phyloP scores from a whole-genome alignment of 1,139 yeast genomes.

The Yamadazyma triangularis region DNA sequence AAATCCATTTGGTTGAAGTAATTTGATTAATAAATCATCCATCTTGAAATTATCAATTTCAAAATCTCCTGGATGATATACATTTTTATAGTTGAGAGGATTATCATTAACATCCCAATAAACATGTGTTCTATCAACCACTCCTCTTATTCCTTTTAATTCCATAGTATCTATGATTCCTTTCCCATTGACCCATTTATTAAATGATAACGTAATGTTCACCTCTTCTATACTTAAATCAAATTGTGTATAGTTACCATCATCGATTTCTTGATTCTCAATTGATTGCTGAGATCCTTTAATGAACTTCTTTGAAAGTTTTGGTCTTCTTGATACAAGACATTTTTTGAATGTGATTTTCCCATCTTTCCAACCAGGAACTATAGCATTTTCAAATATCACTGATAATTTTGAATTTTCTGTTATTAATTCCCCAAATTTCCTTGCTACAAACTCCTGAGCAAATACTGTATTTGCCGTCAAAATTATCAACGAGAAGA shows the following conservation, averaged over 20 bases:
- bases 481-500: constrained; percentile 72
- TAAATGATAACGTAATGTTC: constrained; percentile 71
- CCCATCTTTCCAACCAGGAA: constrained; percentile 92
- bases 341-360: constrained; percentile 81
- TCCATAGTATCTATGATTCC: constrained; percentile 84
- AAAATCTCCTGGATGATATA: constrained; percentile 83
- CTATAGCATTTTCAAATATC: constrained; percentile 89
- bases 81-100: constrained; percentile 73
- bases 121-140: constrained; percentile 86
- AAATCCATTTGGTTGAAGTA: constrained; percentile 76
- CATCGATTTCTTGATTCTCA: constrained; percentile 41
- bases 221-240: constrained; percentile 87
- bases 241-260: constrained; percentile 93
- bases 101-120: constrained; percentile 79
- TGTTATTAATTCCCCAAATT: constrained; percentile 78
- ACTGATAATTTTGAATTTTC: constrained; percentile 82
- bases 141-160: constrained; percentile 82
- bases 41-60: constrained; percentile 78
- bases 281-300: constrained; percentile 51
- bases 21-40: constrained; percentile 79
- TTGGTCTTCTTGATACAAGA: constrained; percentile 81
- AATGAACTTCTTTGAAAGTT: constrained; percentile 43
- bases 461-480: constrained; percentile 84
- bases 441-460: constrained; percentile 80
- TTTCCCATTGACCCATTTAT: constrained; percentile 84